Conservation (phyloP, 805 yeast species). For the Ascoidea asiatica region DNA sequence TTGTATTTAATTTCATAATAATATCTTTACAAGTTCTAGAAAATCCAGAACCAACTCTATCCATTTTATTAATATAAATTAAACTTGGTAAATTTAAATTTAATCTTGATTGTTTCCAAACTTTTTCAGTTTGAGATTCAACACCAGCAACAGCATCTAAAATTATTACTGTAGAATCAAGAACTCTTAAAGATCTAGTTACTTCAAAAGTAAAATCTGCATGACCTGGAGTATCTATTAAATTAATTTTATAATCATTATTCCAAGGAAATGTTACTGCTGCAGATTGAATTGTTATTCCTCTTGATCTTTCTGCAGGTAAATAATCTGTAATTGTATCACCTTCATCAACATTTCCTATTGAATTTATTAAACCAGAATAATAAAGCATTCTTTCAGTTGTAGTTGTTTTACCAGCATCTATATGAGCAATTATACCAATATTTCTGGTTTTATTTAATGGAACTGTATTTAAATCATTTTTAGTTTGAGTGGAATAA, state of each 20-base stretch:
- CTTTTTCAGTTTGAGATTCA: constrained; percentile 95
- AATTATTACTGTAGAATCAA: constrained; percentile 90
- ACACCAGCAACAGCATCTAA: constrained; percentile 96
- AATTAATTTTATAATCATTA: constrained; percentile 49
- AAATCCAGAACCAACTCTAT: constrained; percentile 89
- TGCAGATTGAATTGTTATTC: constrained; percentile 93
- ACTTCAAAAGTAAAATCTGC: constrained; percentile 97
- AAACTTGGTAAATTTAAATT: constrained; percentile 58
- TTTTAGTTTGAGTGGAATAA: too few relatives aligned
- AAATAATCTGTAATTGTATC: constrained; percentile 91
- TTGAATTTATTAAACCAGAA: constrained; percentile 62
- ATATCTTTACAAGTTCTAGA: constrained; percentile 82
- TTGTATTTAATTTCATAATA: constrained; percentile 58
- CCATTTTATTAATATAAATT: constrained; percentile 89
- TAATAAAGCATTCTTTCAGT: constrained; percentile 92
- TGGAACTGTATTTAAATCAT: constrained; percentile 11
- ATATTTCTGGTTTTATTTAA: constrained; percentile 55
- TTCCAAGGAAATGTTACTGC: constrained; percentile 90
- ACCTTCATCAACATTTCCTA: constrained; percentile 94
- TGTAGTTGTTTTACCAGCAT: constrained; percentile 97
- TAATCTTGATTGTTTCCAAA: constrained; percentile 82
- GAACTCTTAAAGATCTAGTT: constrained; percentile 71
- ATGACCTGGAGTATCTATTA: constrained; percentile 97
- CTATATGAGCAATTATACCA: constrained; percentile 97
- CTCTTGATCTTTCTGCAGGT: constrained; percentile 82